Percentiles rank a stretch among this genome's conserved stretches.
phyloP scores from a whole-genome alignment of 164 flowering plant species.

The Vitis vinifera region ASM3070453v1 NC_081808.1:6081501-6082000 shows the following conservation, averaged over 20 bases:
- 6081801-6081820: not conserved
- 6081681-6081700: conserved; percentile 89
- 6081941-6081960: no score
- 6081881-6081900: no score
- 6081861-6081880: no score
- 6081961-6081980: no score
- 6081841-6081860: no score
- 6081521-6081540: conserved; percentile 91
- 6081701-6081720: conserved; percentile 92
- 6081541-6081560: conserved; percentile 88
- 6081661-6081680: conserved; percentile 77
- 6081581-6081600: not conserved
- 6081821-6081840: no score
- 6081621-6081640: not conserved
- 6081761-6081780: conserved; percentile 92
- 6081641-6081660: conserved; percentile 78
- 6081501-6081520: conserved; percentile 95
- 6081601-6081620: not conserved
- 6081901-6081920: no score
- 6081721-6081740: conserved; percentile 77
- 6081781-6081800: conserved; percentile 79
- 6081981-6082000: no score
- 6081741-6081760: conserved; percentile 51
- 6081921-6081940: no score
- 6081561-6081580: conserved; percentile 28